Evolutionary conservation across 352 stramenopile species (phyloP).

Genomic region (Globisporangium cederbergense): DNA sequence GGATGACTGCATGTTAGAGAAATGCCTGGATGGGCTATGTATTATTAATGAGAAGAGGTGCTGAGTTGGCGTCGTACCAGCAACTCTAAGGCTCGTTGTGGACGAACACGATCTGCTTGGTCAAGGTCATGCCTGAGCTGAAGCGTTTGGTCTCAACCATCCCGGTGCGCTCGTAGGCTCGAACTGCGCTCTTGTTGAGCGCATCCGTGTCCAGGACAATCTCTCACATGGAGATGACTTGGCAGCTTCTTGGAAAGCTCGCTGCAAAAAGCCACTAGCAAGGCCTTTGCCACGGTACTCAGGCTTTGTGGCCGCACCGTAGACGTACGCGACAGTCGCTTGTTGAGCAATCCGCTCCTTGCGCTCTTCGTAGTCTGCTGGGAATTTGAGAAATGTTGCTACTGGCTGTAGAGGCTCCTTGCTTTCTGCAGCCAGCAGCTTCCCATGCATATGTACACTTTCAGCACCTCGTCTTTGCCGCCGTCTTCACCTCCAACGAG

Average conservation of each 20-base stretch:
- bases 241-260: neutral
- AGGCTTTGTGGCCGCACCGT: neutral
- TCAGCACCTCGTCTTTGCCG: neutral
- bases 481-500: constrained; percentile 5
- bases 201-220: constrained; percentile 21
- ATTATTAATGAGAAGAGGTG: neutral
- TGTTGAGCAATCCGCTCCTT: neutral
- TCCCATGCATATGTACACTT: neutral
- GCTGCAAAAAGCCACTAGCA: neutral
- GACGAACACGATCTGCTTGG: neutral
- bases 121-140: neutral
- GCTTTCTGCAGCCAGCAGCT: constrained; percentile 3
- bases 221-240: neutral
- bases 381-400: neutral
- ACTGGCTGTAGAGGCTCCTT: neutral
- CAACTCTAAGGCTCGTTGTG: neutral
- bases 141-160: constrained; percentile 18
- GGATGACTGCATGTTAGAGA: too few species aligned
- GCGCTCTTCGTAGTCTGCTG: neutral
- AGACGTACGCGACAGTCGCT: constrained; percentile 15
- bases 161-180: constrained; percentile 16
- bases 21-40: neutral
- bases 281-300: neutral
- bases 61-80: neutral
- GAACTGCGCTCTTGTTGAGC: constrained; percentile 15